Percentiles rank a stretch among this genome's conserved stretches.
These are phyloP conservation scores for Apostasia ramifera DNA, from an alignment of 106 monocot species.

Conservation along the genomic window DNA sequence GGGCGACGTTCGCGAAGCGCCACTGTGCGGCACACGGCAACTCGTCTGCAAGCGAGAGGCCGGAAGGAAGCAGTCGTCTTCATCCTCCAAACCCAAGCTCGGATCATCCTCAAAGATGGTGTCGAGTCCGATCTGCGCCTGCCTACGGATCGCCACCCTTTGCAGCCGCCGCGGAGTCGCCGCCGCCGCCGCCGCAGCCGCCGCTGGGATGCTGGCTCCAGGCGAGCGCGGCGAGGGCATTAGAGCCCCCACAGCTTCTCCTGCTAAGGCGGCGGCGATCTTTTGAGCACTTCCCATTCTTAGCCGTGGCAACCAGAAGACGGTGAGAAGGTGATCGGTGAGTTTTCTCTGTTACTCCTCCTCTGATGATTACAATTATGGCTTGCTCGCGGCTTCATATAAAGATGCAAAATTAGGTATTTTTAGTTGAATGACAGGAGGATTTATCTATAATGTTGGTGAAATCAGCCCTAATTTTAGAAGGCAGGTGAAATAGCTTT, in stretches of 20 bases:
- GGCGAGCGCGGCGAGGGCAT: neutral
- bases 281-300: neutral
- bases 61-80: neutral
- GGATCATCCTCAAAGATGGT: neutral
- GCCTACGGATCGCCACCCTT: neutral
- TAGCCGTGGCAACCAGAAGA: neutral
- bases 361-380: no score
- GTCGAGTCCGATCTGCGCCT: neutral
- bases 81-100: neutral
- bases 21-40: neutral
- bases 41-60: neutral
- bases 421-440: neutral
- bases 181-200: neutral
- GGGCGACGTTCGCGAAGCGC: neutral
- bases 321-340: neutral
- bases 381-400: neutral
- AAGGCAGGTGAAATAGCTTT: neutral
- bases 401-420: neutral
- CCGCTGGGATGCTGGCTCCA: neutral
- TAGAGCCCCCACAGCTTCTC: slow-evolving; percentile 3
- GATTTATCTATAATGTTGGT: neutral
- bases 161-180: neutral
- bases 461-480: neutral
- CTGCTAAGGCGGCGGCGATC: neutral
- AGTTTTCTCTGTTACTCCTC: neutral